phyloP scores from a whole-genome alignment of 306 rosid genomes.

The Mimosa bimucronata region DNA sequence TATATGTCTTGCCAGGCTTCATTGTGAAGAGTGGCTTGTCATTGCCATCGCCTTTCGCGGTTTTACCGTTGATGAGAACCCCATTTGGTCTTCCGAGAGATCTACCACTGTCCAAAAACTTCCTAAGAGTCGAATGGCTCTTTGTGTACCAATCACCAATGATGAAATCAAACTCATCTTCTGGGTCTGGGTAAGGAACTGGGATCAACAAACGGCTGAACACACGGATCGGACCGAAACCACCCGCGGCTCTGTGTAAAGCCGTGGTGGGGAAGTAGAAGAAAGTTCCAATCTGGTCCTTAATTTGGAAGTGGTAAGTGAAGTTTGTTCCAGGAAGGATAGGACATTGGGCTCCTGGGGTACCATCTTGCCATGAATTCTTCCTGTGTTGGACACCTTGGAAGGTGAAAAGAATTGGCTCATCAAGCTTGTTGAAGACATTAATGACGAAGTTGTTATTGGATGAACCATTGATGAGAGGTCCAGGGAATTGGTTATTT shows the following conservation, averaged over 20 bases:
- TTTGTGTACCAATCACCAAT: constrained; percentile 85
- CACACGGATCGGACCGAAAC: constrained; percentile 66
- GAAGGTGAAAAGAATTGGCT: constrained; percentile 81
- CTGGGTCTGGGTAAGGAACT: constrained; percentile 78
- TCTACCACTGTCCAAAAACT: constrained; percentile 61
- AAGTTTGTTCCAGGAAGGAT: constrained; percentile 65
- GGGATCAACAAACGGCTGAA: constrained; percentile 79
- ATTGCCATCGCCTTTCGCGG: constrained; percentile 56
- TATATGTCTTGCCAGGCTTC: constrained; percentile 79
- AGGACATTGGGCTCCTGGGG: constrained; percentile 76
- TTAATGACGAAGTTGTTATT: constrained; percentile 76
- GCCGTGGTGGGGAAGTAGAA: constrained; percentile 66
- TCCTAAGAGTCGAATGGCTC: constrained; percentile 54
- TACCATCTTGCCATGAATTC: constrained; percentile 89
- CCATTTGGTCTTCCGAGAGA: constrained; percentile 66
- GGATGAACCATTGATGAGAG: constrained; percentile 75
- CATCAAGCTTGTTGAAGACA: constrained; percentile 75
- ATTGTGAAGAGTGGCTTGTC: constrained; percentile 75
- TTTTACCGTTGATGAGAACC: constrained; percentile 71
- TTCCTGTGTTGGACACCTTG: constrained; percentile 78
- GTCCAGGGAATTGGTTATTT: constrained; percentile 79
- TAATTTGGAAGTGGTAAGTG: constrained; percentile 75
- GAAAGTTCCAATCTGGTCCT: constrained; percentile 86
- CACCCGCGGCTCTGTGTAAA: constrained; percentile 73
- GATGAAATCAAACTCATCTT: constrained; percentile 81